Evolutionary conservation across 192 early-diverging fungal genomes (phyloP).

Genomic region (Funneliformis mosseae): DNA sequence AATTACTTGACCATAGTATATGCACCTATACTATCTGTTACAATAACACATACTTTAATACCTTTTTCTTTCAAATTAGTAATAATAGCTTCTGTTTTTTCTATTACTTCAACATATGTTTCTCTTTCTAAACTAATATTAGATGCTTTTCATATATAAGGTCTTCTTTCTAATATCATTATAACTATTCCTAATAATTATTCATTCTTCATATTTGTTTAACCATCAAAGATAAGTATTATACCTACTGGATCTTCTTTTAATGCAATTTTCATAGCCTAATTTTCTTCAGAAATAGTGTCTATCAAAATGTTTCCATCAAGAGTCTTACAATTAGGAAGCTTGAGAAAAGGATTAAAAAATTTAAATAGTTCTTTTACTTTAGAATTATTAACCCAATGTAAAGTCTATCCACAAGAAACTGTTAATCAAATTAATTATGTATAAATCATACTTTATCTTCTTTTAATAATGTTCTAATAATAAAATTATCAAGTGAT

Average conservation of each 20-base stretch:
- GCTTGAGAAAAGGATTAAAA: slow-evolving; percentile 1
- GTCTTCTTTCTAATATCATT: neutral
- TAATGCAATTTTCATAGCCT: neutral
- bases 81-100: neutral
- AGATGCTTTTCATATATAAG: neutral
- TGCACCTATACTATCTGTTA: slow-evolving; percentile 8
- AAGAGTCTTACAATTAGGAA: neutral
- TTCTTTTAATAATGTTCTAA: neutral
- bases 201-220: no score
- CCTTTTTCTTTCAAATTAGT: neutral
- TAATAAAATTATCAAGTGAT: neutral
- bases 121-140: neutral
- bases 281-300: neutral
- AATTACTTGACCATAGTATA: neutral
- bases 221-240: neutral
- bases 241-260: neutral
- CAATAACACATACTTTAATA: slow-evolving; percentile 1
- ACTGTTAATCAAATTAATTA: neutral
- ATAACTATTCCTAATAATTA: neutral
- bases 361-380: neutral
- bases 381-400: neutral
- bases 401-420: no score
- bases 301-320: neutral
- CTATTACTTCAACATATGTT: neutral
- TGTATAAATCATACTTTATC: neutral